Evolutionary conservation across 129 eudicot genomes (phyloP).

Genomic region (Artemisia annua): DNA sequence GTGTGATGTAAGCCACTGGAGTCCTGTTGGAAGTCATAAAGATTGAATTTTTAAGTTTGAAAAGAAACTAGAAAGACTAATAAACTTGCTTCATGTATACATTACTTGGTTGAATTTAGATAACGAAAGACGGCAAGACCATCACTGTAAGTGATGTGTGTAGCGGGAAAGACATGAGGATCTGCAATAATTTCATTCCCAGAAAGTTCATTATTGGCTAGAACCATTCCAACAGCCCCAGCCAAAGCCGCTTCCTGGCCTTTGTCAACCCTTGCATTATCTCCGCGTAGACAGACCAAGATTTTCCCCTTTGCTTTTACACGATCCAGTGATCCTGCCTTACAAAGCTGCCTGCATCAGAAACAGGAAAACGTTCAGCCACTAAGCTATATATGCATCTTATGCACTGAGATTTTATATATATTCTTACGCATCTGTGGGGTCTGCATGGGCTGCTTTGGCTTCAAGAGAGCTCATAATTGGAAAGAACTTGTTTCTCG

Average conservation of each 20-base stretch:
- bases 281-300: constrained; percentile 85
- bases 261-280: constrained; percentile 74
- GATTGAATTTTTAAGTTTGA: background rate
- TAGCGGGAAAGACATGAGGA: constrained; percentile 87
- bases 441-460: constrained; percentile 62
- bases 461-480: constrained; percentile 52
- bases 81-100: background rate
- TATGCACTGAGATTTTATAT: constrained; percentile 8
- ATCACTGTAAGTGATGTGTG: constrained; percentile 71
- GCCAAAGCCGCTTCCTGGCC: constrained; percentile 79
- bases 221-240: constrained; percentile 91
- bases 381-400: background rate
- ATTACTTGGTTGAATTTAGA: constrained; percentile 60
- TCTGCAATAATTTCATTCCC: constrained; percentile 88
- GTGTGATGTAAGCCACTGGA: constrained; percentile 61
- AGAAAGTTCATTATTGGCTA: constrained; percentile 58
- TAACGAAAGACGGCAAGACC: constrained; percentile 57
- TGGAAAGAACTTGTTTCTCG: constrained; percentile 45
- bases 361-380: constrained; percentile 11
- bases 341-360: constrained; percentile 66
- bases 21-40: constrained; percentile 38
- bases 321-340: constrained; percentile 66
- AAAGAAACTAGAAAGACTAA: background rate
- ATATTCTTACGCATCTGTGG: constrained; percentile 68
- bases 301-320: constrained; percentile 74